Conservation (phyloP, 177 flowering plant genomes). For the Vitis hybrid region DNA sequence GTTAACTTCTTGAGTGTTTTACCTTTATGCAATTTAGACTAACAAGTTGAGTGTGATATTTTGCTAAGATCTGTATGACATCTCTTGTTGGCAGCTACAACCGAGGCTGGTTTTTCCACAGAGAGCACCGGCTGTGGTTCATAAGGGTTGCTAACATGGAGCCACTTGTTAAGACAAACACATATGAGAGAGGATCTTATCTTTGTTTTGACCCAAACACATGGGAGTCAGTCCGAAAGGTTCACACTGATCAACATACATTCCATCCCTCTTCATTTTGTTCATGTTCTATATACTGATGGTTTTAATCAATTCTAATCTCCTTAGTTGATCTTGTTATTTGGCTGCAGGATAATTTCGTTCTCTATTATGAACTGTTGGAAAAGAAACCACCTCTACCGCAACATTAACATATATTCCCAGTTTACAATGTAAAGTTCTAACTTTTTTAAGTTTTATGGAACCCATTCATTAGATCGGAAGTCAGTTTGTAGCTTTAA, state of each 20-base stretch:
- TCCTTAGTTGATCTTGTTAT: background rate
- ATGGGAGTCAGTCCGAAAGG: conserved; percentile 67
- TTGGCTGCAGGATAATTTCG: conserved; percentile 63
- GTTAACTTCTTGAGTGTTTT: no score
- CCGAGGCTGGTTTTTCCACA: conserved; percentile 73
- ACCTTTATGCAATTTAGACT: no score
- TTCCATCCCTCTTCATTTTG: background rate
- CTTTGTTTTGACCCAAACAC: conserved; percentile 67
- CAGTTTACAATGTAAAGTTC: conserved; percentile 29
- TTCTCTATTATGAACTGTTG: conserved; percentile 59
- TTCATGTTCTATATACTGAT: background rate
- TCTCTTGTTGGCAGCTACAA: conserved; percentile 43
- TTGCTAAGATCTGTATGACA: background rate
- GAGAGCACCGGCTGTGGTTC: conserved; percentile 57
- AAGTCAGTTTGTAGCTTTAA: conserved; percentile 19
- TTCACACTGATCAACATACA: conserved; percentile 11
- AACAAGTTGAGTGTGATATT: background rate
- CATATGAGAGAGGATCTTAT: conserved; percentile 70
- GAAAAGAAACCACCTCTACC: conserved; percentile 69
- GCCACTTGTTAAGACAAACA: conserved; percentile 51
- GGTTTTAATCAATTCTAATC: background rate
- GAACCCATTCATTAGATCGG: conserved; percentile 21
- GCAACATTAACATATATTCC: conserved; percentile 38
- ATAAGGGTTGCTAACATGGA: conserved; percentile 49
- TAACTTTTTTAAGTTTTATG: background rate